phyloP scores from a whole-genome alignment of 345 rosid species.

The Trapa incisa region DNA sequence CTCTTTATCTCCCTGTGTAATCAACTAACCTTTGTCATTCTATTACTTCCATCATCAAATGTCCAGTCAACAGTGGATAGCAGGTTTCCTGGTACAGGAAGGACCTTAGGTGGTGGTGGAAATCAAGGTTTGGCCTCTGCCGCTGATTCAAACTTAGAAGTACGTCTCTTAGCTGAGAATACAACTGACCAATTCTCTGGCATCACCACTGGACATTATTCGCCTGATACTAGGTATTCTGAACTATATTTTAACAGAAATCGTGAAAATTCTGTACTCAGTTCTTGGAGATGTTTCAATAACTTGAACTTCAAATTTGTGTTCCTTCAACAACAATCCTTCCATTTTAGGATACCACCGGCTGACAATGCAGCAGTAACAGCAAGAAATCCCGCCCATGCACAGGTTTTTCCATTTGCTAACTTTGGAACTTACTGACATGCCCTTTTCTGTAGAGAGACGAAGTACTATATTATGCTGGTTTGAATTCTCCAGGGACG shows the following conservation, averaged over 20 bases:
- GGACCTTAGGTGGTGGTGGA: constrained; percentile 47
- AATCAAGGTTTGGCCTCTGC: constrained; percentile 27
- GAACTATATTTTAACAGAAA: not conserved
- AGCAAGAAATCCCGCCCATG: constrained; percentile 12
- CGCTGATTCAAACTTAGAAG: constrained; percentile 63
- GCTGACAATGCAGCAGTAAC: constrained; percentile 22
- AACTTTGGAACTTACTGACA: not conserved
- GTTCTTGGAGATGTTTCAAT: not conserved
- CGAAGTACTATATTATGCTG: not conserved
- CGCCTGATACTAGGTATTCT: constrained; percentile 40
- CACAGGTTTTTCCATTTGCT: constrained; percentile 24
- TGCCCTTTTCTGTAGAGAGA: constrained; percentile 1
- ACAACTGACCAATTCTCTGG: constrained; percentile 27
- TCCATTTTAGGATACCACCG: constrained; percentile 20
- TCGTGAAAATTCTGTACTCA: not conserved
- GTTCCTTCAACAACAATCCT: not conserved
- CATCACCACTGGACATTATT: constrained; percentile 23
- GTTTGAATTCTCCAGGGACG: constrained; percentile 25
- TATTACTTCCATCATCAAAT: not conserved
- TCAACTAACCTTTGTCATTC: not conserved
- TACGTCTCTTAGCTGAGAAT: constrained; percentile 59
- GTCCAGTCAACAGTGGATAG: constrained; percentile 49
- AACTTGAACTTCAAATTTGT: not conserved
- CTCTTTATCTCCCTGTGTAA: too few species aligned
- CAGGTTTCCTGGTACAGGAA: constrained; percentile 77